phyloP scores from a whole-genome alignment of 164 flowering plant species.

The Aristolochia fimbriata region DNA sequence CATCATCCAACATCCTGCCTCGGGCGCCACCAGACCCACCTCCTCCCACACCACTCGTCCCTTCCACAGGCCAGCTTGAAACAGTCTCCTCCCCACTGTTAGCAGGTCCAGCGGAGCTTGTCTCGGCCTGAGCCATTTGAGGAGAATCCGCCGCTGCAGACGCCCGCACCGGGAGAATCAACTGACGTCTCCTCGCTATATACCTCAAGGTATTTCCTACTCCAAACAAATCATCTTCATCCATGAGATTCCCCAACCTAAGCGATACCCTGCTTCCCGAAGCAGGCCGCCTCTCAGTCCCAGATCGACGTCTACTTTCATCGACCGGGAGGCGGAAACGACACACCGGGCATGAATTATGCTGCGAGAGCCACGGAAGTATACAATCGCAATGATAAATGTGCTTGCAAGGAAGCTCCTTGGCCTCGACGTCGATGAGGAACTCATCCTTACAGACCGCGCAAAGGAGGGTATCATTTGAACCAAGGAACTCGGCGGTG shows the following conservation, averaged over 20 bases:
- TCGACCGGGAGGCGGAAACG: conserved; percentile 33
- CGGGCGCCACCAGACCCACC: conserved; percentile 10
- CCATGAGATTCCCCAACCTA: conserved; percentile 28
- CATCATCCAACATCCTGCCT: conserved; percentile 13
- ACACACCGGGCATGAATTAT: conserved; percentile 58
- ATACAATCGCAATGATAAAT: conserved; percentile 59
- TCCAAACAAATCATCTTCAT: conserved; percentile 17
- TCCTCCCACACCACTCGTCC: conserved; percentile 10
- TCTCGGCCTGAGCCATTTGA: conserved; percentile 29
- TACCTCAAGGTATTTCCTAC: conserved; percentile 16
- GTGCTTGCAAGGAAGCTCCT: conserved; percentile 59
- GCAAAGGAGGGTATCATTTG: conserved; percentile 24
- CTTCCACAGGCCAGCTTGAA: conserved; percentile 32
- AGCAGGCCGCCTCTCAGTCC: background rate
- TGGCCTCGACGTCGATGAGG: conserved; percentile 30
- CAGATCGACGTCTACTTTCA: conserved; percentile 4
- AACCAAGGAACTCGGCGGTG: conserved; percentile 15
- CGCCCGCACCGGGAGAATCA: conserved; percentile 16
- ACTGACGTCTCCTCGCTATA: conserved; percentile 31
- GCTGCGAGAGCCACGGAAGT: conserved; percentile 53
- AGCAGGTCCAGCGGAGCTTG: conserved; percentile 24
- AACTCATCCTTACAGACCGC: conserved; percentile 64
- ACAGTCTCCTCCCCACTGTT: conserved; percentile 46
- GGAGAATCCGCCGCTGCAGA: conserved; percentile 6
- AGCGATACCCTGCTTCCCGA: conserved; percentile 7